Evolutionary conservation across 1,284 basidiomycete genomes (phyloP).

Genomic region (Leucoagaricus sp.): DNA sequence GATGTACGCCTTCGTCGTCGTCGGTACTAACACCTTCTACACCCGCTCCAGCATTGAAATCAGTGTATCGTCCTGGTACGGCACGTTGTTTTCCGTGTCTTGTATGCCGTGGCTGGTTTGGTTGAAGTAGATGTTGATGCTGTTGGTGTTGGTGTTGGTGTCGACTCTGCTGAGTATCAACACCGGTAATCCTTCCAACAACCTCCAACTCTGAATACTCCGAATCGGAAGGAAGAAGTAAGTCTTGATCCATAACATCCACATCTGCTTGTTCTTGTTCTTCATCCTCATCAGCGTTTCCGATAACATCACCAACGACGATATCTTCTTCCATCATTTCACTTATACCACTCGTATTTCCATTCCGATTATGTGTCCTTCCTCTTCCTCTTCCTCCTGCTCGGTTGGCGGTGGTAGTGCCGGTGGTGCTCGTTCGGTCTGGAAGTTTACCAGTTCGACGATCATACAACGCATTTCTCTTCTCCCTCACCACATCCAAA

Average conservation of each 20-base stretch:
- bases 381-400: not conserved
- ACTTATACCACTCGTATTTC: not conserved
- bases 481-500: slow-evolving; percentile 13
- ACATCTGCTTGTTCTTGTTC: slow-evolving; percentile 45
- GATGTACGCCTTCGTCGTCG: not conserved
- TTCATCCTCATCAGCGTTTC: slow-evolving; percentile 24
- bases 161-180: not conserved
- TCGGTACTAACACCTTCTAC: no score
- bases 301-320: not conserved
- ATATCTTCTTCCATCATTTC: slow-evolving; percentile 11
- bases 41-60: no score
- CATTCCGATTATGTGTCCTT: not conserved
- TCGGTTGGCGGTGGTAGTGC: not conserved
- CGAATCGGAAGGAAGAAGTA: slow-evolving; percentile 48
- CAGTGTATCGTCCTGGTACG: no score
- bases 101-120: not conserved
- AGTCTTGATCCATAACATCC: slow-evolving; percentile 71
- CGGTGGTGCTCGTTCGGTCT: slow-evolving; percentile 8
- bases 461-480: slow-evolving; percentile 12
- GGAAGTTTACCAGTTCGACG: slow-evolving; percentile 20
- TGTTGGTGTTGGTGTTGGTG: not conserved
- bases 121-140: not conserved
- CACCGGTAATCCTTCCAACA: slow-evolving; percentile 22
- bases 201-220: slow-evolving; percentile 46
- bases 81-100: not conserved